phyloP scores from a whole-genome alignment of 192 early-diverging fungal species.

The Obelidium mucronatum region DNA sequence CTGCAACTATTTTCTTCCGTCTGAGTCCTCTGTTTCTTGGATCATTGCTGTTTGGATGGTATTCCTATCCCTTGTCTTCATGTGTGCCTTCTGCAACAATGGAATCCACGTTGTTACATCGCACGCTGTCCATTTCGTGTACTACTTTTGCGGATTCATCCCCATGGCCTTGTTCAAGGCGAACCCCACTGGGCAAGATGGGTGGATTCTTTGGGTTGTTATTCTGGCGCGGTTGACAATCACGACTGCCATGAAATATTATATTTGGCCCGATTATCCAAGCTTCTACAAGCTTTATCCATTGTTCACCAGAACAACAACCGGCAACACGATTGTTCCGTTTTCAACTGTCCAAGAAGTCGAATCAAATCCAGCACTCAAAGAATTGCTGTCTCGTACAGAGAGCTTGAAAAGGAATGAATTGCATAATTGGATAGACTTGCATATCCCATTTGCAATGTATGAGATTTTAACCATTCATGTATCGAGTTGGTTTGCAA shows the following conservation, averaged over 20 bases:
- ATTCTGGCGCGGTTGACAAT: neutral
- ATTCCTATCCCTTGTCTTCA: neutral
- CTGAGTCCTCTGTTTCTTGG: neutral
- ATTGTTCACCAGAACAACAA: neutral
- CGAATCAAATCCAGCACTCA: neutral
- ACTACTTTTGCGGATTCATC: neutral
- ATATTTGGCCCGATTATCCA: neutral
- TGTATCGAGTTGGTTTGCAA: neutral
- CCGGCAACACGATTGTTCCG: neutral
- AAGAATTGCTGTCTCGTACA: neutral
- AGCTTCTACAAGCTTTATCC: neutral
- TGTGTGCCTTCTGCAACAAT: constrained; percentile 8
- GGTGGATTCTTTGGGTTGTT: neutral
- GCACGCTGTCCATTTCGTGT: neutral
- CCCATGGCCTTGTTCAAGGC: neutral
- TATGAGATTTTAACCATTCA: neutral
- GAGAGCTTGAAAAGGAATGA: too few species aligned
- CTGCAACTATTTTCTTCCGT: neutral
- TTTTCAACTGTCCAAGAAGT: neutral
- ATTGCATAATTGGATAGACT: neutral
- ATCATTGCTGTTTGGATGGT: neutral
- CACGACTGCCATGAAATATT: neutral
- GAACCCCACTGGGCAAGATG: neutral
- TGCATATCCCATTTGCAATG: constrained; percentile 1
- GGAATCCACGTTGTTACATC: neutral